These are phyloP conservation scores for Carallia brachiata DNA, from an alignment of 345 rosid species.

Conservation along the genomic window DNA sequence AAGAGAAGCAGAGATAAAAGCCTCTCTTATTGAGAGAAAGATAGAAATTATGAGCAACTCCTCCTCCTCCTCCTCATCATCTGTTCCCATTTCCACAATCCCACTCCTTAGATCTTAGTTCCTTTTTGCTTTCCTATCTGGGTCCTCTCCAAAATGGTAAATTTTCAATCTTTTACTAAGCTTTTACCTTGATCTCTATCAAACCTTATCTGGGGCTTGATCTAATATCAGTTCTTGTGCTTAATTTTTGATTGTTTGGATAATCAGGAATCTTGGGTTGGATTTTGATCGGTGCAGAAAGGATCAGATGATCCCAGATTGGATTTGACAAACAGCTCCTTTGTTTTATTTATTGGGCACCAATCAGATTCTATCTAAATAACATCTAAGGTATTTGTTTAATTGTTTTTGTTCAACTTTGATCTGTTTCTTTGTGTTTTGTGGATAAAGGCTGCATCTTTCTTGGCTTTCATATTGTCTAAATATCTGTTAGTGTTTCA, in stretches of 20 bases:
- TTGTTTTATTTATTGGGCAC: conserved; percentile 42
- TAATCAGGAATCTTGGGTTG: conserved; percentile 34
- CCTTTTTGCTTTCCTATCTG: conserved; percentile 53
- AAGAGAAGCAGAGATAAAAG: conserved; percentile 24
- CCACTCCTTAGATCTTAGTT: conserved; percentile 74
- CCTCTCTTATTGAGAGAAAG: conserved; percentile 21
- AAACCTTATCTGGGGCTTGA: conserved; percentile 22
- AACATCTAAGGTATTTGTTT: conserved; percentile 38
- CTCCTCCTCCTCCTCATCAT: conserved; percentile 30
- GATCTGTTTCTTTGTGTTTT: conserved; percentile 23
- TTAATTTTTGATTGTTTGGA: conserved; percentile 21
- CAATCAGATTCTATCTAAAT: conserved; percentile 58
- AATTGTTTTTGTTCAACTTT: conserved; percentile 31
- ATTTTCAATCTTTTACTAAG: conserved; percentile 23
- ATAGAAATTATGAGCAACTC: conserved; percentile 39
- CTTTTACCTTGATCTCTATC: conserved; percentile 31
- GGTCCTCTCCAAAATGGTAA: conserved; percentile 61
- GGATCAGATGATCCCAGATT: conserved; percentile 62
- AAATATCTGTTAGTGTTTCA: not conserved
- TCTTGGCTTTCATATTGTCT: conserved; percentile 4
- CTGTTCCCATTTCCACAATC: conserved; percentile 48
- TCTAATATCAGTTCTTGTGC: conserved; percentile 17
- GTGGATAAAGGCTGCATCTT: not conserved
- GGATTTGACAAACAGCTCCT: conserved; percentile 50
- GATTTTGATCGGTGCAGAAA: conserved; percentile 36